phyloP scores from a whole-genome alignment of 2,329 filamentous ascomycete genomes.

The Fonsecaea pugnacius region DNA sequence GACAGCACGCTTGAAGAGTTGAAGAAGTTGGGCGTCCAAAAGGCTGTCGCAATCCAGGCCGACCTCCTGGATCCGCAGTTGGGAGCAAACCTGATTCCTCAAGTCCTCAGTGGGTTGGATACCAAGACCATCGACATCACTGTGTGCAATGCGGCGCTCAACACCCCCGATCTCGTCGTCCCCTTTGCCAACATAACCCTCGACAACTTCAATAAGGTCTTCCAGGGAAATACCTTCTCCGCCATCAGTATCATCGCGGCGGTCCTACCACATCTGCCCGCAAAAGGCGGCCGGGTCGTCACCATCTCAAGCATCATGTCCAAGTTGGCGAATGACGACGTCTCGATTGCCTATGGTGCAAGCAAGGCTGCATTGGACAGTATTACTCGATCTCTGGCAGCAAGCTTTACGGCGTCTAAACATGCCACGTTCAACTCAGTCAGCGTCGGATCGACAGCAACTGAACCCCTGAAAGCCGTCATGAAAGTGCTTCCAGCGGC shows the following conservation, averaged over 20 bases:
- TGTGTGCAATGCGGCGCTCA: slow-evolving; percentile 22
- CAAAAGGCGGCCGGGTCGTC: slow-evolving; percentile 25
- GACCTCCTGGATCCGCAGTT: slow-evolving; percentile 18
- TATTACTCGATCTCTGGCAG: slow-evolving; percentile 30
- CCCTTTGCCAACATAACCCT: slow-evolving; percentile 14
- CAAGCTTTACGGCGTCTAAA: background rate
- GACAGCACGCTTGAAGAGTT: slow-evolving; percentile 4
- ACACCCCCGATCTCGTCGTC: slow-evolving; percentile 3
- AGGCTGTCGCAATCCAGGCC: slow-evolving; percentile 19
- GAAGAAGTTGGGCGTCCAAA: slow-evolving; percentile 8
- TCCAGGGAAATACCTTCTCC: slow-evolving; percentile 20
- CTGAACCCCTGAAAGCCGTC: slow-evolving; percentile 44
- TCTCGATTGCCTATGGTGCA: slow-evolving; percentile 32
- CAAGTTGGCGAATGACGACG: slow-evolving; percentile 11
- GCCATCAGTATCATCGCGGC: slow-evolving; percentile 14
- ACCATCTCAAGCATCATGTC: slow-evolving; percentile 24
- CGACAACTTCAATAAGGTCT: slow-evolving; percentile 4
- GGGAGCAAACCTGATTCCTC: slow-evolving; percentile 15
- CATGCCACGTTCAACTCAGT: slow-evolving; percentile 19
- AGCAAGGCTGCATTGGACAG: slow-evolving; percentile 42
- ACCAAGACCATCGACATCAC: slow-evolving; percentile 23
- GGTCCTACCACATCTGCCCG: slow-evolving; percentile 19
- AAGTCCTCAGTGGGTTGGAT: slow-evolving; percentile 19
- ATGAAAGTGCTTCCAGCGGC: slow-evolving; percentile 50
- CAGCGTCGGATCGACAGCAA: slow-evolving; percentile 27